Base-by-base conservation (phyloP, 1,284 basidiomycete species). In the Ganoderma lucidum region DNA sequence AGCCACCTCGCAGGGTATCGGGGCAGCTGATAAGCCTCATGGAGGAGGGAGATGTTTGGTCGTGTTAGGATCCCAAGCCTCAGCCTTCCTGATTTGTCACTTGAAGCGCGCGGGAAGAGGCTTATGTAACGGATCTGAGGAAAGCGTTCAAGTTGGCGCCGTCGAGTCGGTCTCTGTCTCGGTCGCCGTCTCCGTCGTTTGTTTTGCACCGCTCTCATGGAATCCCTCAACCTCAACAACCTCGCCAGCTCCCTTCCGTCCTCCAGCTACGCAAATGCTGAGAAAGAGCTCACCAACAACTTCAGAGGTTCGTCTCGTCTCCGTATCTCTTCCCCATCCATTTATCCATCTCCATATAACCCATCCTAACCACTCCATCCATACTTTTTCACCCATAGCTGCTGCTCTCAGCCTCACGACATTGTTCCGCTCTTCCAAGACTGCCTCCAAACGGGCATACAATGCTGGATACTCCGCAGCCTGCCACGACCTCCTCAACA, bases 351-450 rank as follows among this genome's bases (percentile, higher is more conserved):
- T 64, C 45, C 10, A 39, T n/a, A 28, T 9, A 8, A 17, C 17
- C 12, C 39, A 37, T 55, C 39, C n/a, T 5, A n/a, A 39, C 12
- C 39, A 39, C 19, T 48, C n/a, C 64, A n/a, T 37, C 51, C 39
- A 19, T 37, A 0, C 41, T n/a, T 23, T 35, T 1, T 23, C 3
- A 8, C 55, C 42, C 12, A 28, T 76, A 94, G 92, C 90, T 69
- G 92, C 93, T 72, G 93, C 93, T 0, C 82, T 93, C 62, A 93
- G 91, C 78, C 91, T 94, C 69, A 93, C 93, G n/a, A 93, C 90
- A 0, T 85, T 94, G 39, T 94, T 93, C 78, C 88, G 91, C 71
- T 92, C 92, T 1, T 93, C 92, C 2, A 80, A 90, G 65, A 85
- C 88, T 74, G 89, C 90, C 9, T 90, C 91, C 5, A 93, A 93